Base-by-base conservation (phyloP, 2,329 filamentous ascomycete species). In the Shiraia bambusicola region DNA sequence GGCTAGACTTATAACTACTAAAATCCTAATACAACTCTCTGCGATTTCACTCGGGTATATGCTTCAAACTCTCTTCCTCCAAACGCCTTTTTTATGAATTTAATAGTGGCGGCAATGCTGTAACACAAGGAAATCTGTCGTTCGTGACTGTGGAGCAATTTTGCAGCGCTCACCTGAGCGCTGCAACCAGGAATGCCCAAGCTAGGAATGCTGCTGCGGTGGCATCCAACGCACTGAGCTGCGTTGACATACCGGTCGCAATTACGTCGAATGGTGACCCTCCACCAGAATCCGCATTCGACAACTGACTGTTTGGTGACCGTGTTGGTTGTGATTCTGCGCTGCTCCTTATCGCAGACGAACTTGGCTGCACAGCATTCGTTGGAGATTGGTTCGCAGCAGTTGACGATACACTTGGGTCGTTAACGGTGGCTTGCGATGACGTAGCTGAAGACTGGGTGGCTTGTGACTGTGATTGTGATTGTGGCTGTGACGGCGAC, bases 181-280 rank as follows among this genome's bases (percentile, higher is more conserved):
- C 35, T n/a, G 42, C 17, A 8, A 56, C 37, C 6, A 51, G 16
- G 2, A 54, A 26, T 5, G 44, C 45, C 3, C 46, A 34, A 6
- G 45, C 52, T 1, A 59, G 26, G 13, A 59, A 49, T 26, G 43
- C 46, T 5, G 42, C 33, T 14, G 52, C 31, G 11, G 41, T 34
- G 8, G 40, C 6, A 4, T 40, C 40, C 4, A 45, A 13, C 7
- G 34, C 25, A 4, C 32, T 45, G 6, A 47, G 11, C 8, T 45
- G 60, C 24, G 48, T 40, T 17, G 59, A 54, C 2, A 54, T 44
- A 24, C 56, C 53, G 0, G 48, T 48, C 1, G 61, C 57, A 7
- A 52, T 47, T 10, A 68, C 56, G 45, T 74, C 72, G 44, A 76
- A 75, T 4, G 72, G 73, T 37, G 69, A 72, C n/a, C 73, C 73